Base-by-base conservation (phyloP, 257 asterid genomes). In the Ilex asprella region DNA sequence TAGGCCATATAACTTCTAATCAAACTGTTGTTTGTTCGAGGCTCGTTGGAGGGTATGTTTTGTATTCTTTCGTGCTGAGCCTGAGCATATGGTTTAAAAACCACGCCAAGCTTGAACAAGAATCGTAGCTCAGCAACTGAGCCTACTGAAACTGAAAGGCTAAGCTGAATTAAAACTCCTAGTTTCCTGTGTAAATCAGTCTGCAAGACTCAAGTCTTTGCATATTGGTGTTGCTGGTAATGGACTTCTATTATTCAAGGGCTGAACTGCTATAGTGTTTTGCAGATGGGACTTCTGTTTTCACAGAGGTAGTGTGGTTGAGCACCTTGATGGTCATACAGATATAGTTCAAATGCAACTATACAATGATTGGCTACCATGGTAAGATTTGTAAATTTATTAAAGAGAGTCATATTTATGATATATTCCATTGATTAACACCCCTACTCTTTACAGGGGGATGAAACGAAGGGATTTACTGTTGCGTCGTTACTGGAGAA, bases 221-320 rank as follows among this genome's bases (percentile, higher is more conserved):
- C 3, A 6, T 10, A 4, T 53, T 35, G 41, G 1, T 8, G 14
- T 53, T 10, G 14, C 11, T 53, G 10, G 1, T 50, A 15, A 53
- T 53, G 52, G 11, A 46, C 15, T 53, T 2, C 15, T 53, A 3
- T 53, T n/a, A 15, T 53, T 16, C 41, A 35, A 15, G 15, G 14
- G 27, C 13, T 53, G 27, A 15, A 53, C 10, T 53, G 41, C 41
- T 3, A 15, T 15, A 11, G 6, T 53, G 30, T 76, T 77, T 58
- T 59, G 75, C 92, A 92, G 98, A 77, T 92, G 97, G 99, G 97
- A 92, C 70, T 92, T 83, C 65, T 85, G 89, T 73, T 80, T 85
- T 74, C 66, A 77, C 69, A 76, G 83, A 68, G 98, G 97, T 32
- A 67, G 69, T 46, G 86, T 92, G 66, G 80, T 92, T 41, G 99